Evolutionary conservation across 192 early-diverging fungal genomes (phyloP), one percentile per base, ranked within the genome.

Genomic region (Coemansia sp.): DNA sequence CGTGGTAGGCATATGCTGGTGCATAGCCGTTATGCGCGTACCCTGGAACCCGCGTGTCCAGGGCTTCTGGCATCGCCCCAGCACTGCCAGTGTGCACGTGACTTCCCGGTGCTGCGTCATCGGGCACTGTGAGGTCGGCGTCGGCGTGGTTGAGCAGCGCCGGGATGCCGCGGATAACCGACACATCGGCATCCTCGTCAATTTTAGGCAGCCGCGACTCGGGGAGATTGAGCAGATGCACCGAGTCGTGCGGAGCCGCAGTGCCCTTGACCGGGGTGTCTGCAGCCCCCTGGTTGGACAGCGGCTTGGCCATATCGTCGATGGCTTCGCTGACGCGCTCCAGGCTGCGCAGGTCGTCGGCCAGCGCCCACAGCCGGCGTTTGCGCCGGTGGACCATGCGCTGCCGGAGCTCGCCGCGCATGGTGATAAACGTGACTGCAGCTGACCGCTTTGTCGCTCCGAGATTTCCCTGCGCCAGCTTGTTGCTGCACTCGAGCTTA

Each of bases 91-190:
- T 17, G 49, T 22, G 38, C 22, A 52, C 12, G 41, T 43, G 41
- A 43, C 41, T 2, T 11, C 41, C 41, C 12, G 14, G 14, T 11
- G 15, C 14, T 15, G 15, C 32, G 38, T 21, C n/a, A 58, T 48
- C 35, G 47, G 50, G 17, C 17, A 32, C 29, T 4, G 55, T 19
- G n/a, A 32, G 8, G 15, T 19, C 55, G 3, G 58, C 11, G 22
- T 56, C 51, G 1, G 61, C 5, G 53, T 71, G 58, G 52, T 81
- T 81, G 9, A 81, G 72, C 23, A 81, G 69, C n/a, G 78, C 64
- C 0, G 72, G 69, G 25, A 81, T 81, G 15, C 72, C 66, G 25
- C 63, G 69, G 17, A 75, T 69, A 0, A 69, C 69, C 19, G 66
- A 58, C 9, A 75, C 50, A 53, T 81, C 78, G 0, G 69, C 56